Evolutionary conservation across 1,284 basidiomycete genomes (phyloP).

Genomic region (Clitocybe nebularis): DNA sequence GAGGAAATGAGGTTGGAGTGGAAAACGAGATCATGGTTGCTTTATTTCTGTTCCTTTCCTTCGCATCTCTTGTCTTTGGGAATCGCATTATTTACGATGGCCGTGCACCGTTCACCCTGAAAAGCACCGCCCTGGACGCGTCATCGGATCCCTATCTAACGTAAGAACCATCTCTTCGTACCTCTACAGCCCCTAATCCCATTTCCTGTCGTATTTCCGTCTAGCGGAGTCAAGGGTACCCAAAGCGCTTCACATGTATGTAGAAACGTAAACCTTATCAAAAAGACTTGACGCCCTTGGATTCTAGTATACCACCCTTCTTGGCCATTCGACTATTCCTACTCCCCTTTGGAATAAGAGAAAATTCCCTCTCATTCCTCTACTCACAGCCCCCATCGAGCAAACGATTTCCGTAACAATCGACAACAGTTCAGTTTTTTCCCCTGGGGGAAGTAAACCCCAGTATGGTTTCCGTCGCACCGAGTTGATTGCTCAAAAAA

Average conservation of each 20-base stretch:
- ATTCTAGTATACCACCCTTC: constrained; percentile 44
- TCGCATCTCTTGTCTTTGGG: constrained; percentile 17
- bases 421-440: constrained; percentile 56
- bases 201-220: background rate
- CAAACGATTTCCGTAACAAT: constrained; percentile 49
- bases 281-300: background rate
- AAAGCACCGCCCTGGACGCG: constrained; percentile 36
- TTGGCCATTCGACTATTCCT: constrained; percentile 31
- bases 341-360: constrained; percentile 48
- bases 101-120: constrained; percentile 43
- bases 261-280: constrained; percentile 1
- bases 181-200: background rate
- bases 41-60: background rate
- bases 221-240: constrained; percentile 49
- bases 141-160: constrained; percentile 50
- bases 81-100: constrained; percentile 50
- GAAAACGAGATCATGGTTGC: background rate
- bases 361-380: constrained; percentile 16
- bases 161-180: too few species aligned
- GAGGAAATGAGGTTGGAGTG: background rate
- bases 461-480: constrained; percentile 57
- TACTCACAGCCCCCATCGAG: constrained; percentile 30
- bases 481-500: constrained; percentile 49
- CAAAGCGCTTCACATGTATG: constrained; percentile 44
- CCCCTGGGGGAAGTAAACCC: constrained; percentile 44